Evolutionary conservation across 306 rosid species (phyloP), one percentile per base, ranked within the genome.

Genomic region (Sicyos baderoa): DNA sequence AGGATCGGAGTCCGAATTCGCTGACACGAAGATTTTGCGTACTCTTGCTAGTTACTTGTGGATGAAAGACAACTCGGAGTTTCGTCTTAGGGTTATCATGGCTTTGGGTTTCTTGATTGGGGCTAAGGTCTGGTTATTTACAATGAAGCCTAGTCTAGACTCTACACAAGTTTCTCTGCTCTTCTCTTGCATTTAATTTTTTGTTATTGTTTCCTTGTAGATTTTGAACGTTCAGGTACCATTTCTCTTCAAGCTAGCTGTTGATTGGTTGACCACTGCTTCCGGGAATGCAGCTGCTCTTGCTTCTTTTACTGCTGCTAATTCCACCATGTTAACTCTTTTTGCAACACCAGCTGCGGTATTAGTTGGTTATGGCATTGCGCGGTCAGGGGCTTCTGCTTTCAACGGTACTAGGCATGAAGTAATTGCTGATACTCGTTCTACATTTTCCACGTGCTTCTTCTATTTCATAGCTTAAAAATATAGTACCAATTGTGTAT

Each of bases 221-320:
- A 90, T 93, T 73, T 75, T 93, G 86, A 93, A 93, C 83, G 96
- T 93, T 76, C 97, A 93, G 79, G 98, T 93, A 59, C 98, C 98
- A 25, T 93, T 93, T 85, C 81, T 93, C 57, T 93, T 93, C 86
- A 93, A 93, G 85, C 91, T 89, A 47, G 97, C 96, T 19, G 88
- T 93, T 32, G 98, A 93, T 78, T 93, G 91, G 94, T 78, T 93
- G 76, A 86, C 89, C 27, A 80, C 89, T 17, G 84, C 88, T 21
- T 74, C 91, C 0, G 91, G 91, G 55, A 89, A 79, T 81, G 89
- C 85, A 16, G 60, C 78, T 76, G 79, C 85, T 75, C 61, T 89
- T 55, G 86, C 89, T 55, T 82, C 87, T 71, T 88, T 88, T 66
- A 63, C 84, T 5, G 65, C 89, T 7, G 87, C 89, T 0, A 93